Percentiles rank a stretch among this genome's conserved stretches.
phyloP scores from a whole-genome alignment of 1,139 yeast genomes.

The Lodderomyces beijingensis region DNA sequence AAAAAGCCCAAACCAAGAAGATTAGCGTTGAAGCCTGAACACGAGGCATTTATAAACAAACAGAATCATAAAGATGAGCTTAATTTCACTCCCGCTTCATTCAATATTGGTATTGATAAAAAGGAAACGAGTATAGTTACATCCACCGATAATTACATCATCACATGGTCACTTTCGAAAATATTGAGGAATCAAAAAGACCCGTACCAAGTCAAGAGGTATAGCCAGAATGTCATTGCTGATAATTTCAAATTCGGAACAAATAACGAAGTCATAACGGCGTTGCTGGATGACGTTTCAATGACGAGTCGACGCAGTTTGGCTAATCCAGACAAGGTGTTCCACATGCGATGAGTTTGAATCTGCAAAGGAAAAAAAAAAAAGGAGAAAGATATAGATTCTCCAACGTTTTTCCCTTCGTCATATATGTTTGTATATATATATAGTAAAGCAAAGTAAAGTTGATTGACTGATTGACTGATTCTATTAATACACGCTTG shows the following conservation, averaged over 20 bases:
- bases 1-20: constrained; percentile 68
- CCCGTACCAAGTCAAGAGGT: constrained; percentile 62
- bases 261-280: constrained; percentile 64
- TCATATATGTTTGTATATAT: no score
- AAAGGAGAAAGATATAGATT: no score
- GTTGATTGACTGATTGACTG: no score
- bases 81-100: constrained; percentile 66
- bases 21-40: constrained; percentile 67
- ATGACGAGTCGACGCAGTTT: constrained; percentile 58
- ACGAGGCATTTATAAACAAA: constrained; percentile 58
- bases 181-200: constrained; percentile 46
- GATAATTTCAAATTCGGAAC: constrained; percentile 78
- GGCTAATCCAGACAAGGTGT: constrained; percentile 42
- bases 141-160: constrained; percentile 75
- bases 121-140: constrained; percentile 72
- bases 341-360: no score
- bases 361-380: no score
- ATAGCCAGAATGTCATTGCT: constrained; percentile 61
- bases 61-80: constrained; percentile 46
- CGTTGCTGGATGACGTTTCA: constrained; percentile 68
- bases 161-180: constrained; percentile 73
- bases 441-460: no score
- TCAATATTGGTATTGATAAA: constrained; percentile 62
- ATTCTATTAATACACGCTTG: no score
- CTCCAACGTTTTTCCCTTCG: no score